Conservation (phyloP, 164 flowering plant genomes). For the Saururus chinensis region DNA sequence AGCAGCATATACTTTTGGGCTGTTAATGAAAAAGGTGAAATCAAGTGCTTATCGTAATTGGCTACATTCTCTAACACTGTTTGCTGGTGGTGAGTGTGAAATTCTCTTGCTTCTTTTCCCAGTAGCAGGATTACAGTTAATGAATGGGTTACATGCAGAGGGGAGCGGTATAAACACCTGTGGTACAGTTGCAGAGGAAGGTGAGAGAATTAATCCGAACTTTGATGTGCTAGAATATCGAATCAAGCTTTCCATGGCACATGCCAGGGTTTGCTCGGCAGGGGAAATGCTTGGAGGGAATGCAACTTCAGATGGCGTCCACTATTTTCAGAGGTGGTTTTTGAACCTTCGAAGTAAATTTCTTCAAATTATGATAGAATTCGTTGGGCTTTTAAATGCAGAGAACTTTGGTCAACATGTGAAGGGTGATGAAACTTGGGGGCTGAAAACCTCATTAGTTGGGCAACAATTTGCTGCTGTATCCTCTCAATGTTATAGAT, state of each 20-base stretch:
- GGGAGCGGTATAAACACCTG: constrained; percentile 4
- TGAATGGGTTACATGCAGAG: constrained; percentile 13
- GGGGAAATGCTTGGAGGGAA: constrained; percentile 21
- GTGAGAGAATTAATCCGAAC: constrained; percentile 10
- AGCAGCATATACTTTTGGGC: constrained; percentile 36
- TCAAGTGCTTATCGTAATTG: constrained; percentile 35
- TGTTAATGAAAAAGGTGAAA: constrained; percentile 29
- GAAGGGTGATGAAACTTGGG: constrained; percentile 6
- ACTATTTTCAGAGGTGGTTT: constrained; percentile 75
- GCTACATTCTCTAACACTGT: constrained; percentile 41
- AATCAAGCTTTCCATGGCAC: constrained; percentile 22
- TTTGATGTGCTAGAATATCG: constrained; percentile 8
- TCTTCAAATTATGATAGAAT: constrained; percentile 29
- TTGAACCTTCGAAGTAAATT: constrained; percentile 38
- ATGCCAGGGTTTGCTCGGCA: constrained; percentile 21
- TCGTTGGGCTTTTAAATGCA: constrained; percentile 24
- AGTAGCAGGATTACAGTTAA: constrained; percentile 10
- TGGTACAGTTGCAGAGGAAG: constrained; percentile 4
- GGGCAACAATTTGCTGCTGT: constrained; percentile 16
- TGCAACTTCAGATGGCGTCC: constrained; percentile 13
- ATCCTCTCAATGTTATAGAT: constrained; percentile 31
- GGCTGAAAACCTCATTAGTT: constrained; percentile 10
- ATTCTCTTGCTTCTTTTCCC: constrained; percentile 24
- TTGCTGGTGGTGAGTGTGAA: constrained; percentile 40
- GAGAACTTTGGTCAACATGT: constrained; percentile 4